phyloP scores from a whole-genome alignment of 2,329 filamentous ascomycete species.

The Colletotrichum sp. region DNA sequence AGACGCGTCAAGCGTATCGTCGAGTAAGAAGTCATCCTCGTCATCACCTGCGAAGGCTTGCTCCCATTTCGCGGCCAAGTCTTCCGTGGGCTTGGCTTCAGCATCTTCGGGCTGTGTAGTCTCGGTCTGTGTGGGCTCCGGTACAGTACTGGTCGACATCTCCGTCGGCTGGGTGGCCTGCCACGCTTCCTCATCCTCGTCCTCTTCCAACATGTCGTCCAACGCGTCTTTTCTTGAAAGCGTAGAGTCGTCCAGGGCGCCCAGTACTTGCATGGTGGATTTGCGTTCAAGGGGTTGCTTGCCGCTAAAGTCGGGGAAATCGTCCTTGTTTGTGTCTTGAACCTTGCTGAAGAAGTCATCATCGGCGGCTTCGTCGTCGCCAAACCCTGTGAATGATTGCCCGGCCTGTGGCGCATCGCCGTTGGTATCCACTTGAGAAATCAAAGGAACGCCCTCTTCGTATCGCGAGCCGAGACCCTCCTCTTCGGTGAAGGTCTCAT shows the following conservation, averaged over 20 bases:
- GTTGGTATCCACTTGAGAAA: conserved; percentile 42
- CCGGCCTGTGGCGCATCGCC: conserved; percentile 26
- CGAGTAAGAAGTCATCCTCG: conserved; percentile 67
- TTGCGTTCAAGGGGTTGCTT: conserved; percentile 63
- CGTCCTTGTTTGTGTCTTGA: conserved; percentile 34
- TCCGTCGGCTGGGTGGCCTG: not conserved
- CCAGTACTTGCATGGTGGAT: conserved; percentile 71
- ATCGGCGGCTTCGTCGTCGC: conserved; percentile 51
- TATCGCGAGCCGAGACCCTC: conserved; percentile 63
- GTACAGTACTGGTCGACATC: not conserved
- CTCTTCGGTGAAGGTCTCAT: conserved; percentile 43
- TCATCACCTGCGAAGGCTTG: conserved; percentile 80
- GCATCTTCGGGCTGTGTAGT: conserved; percentile 18
- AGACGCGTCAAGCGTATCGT: conserved; percentile 53
- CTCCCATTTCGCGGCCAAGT: conserved; percentile 83
- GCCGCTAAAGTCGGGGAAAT: conserved; percentile 26
- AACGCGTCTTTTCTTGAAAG: conserved; percentile 26
- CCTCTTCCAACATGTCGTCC: conserved; percentile 36
- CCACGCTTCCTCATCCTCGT: conserved; percentile 22
- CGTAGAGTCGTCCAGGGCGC: conserved; percentile 46
- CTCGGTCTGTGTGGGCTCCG: not conserved
- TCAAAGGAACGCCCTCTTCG: conserved; percentile 73
- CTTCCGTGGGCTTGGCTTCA: conserved; percentile 49
- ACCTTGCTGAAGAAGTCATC: conserved; percentile 69
- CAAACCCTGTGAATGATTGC: conserved; percentile 33